Base-by-base conservation (phyloP, 169 alveolate species). In the Cryptosporidium sp. region DNA sequence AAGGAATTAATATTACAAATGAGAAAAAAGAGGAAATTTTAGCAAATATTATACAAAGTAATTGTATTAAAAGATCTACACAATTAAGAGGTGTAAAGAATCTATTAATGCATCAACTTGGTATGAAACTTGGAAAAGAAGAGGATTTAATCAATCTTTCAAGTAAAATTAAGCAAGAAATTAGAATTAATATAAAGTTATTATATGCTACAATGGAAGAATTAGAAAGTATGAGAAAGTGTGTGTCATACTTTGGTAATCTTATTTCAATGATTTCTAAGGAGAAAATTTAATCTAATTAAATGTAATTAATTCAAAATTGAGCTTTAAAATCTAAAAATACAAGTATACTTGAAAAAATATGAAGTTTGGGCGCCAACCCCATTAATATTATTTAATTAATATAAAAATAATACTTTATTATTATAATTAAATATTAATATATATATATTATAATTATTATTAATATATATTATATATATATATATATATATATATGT, bases 141-240 rank as follows among this genome's bases (percentile, higher is more conserved):
- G 31, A 62, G 2, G 75, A 62, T 29, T 2, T 62, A 1, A 23
- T 6, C 2, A 53, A 33, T 3, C 21, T 61, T n/a, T 2, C 75
- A 37, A 37, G 29, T 42, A 35, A 39, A 23, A 31, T 26, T 29
- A 80, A 60, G 29, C 89, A 80, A 33, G 80, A 80, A 35, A 60
- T 80, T 23, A 35, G 89, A 37, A 29, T 80, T 29, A 23, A 65
- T 48, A 65, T 65, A 4, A 80, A 62, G 68, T 31, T 80, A 23
- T 42, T 65, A 37, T 65, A 80, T 44, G 18, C 75, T 18, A 26
- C 48, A 10, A 23, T 61, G n/a, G 89, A 80, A 1, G 89, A 80
- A 52, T 31, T 80, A 39, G 9, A 23, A 16, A 21, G 69, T 12
- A 80, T 80, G 89, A 80, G 16, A 26, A 44, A 62, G 26, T 80